phyloP scores from a whole-genome alignment of 257 asterid species.

The Forsythia suspensa region DNA sequence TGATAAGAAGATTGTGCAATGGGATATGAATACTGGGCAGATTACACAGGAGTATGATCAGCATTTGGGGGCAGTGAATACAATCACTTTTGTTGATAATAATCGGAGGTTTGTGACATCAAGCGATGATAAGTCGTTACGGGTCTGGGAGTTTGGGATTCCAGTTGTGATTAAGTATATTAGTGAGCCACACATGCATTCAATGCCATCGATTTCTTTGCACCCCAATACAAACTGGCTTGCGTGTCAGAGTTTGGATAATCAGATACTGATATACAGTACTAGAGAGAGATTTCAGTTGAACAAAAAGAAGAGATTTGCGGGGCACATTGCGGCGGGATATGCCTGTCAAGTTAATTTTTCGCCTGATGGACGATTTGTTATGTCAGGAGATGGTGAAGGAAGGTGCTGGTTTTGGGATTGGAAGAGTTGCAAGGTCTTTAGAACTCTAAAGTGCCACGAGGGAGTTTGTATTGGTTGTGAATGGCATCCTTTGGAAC shows the following conservation, averaged over 20 bases:
- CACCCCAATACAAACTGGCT: conserved; percentile 96
- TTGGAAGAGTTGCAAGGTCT: conserved; percentile 98
- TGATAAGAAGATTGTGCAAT: conserved; percentile 97
- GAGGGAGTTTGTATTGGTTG: conserved; percentile 92
- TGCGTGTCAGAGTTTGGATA: conserved; percentile 98
- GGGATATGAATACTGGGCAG: conserved; percentile 97
- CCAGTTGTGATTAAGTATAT: conserved; percentile 97
- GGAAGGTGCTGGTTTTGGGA: conserved; percentile 99
- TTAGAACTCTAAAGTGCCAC: conserved; percentile 91
- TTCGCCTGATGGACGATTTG: conserved; percentile 97
- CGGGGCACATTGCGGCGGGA: conserved; percentile 95
- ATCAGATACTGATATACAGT: conserved; percentile 93
- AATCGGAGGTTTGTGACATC: conserved; percentile 97
- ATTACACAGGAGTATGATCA: conserved; percentile 99
- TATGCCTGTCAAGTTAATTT: conserved; percentile 99
- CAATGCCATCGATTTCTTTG: conserved; percentile 91
- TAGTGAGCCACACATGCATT: conserved; percentile 99
- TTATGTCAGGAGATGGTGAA: conserved; percentile 97
- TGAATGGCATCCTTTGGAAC: conserved; percentile 99
- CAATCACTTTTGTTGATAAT: conserved; percentile 93
- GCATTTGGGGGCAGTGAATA: conserved; percentile 97
- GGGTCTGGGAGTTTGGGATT: conserved; percentile 98
- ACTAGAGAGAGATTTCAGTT: conserved; percentile 96
- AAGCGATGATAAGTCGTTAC: conserved; percentile 91
- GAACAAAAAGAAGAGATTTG: conserved; percentile 96